Conservation (phyloP, 768 basidiomycete species). For the Lactarius deliciosus region DNA sequence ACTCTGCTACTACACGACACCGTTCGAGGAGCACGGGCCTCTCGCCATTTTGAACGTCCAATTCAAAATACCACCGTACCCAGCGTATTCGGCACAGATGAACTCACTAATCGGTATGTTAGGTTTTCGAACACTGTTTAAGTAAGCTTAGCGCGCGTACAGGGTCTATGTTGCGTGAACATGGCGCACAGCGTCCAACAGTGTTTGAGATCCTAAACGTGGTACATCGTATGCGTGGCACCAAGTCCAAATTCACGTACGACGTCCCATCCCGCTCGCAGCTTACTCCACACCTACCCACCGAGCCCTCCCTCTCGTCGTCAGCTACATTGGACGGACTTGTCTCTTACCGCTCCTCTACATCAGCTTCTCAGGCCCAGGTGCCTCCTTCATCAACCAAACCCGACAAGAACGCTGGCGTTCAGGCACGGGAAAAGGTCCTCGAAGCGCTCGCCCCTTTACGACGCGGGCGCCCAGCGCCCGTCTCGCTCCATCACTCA, state of each 20-base stretch:
- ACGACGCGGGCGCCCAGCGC: constrained; percentile 64
- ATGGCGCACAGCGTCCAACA: constrained; percentile 80
- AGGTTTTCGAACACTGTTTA: constrained; percentile 27
- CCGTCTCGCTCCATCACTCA: constrained; percentile 24
- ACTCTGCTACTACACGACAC: constrained; percentile 98
- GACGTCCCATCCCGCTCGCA: constrained; percentile 50
- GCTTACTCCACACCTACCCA: constrained; percentile 42
- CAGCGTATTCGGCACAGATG: constrained; percentile 81
- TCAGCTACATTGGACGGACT: constrained; percentile 40
- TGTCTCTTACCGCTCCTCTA: constrained; percentile 40
- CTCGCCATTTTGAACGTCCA: constrained; percentile 96
- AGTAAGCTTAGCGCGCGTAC: constrained; percentile 11
- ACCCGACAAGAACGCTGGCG: constrained; percentile 48
- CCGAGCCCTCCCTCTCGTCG: constrained; percentile 24
- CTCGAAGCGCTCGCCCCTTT: constrained; percentile 78
- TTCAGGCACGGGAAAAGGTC: constrained; percentile 74
- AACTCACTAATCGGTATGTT: constrained; percentile 76
- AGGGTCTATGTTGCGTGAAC: constrained; percentile 94
- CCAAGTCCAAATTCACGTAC: constrained; percentile 78
- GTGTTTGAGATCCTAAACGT: constrained; percentile 83
- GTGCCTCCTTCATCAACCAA: constrained; percentile 27
- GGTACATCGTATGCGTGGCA: constrained; percentile 86
- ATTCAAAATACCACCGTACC: constrained; percentile 88
- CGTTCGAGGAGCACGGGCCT: constrained; percentile 97
- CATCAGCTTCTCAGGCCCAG: constrained; percentile 32